Conservation (phyloP, 2,329 filamentous ascomycete species). For the Claviceps sp. region DNA sequence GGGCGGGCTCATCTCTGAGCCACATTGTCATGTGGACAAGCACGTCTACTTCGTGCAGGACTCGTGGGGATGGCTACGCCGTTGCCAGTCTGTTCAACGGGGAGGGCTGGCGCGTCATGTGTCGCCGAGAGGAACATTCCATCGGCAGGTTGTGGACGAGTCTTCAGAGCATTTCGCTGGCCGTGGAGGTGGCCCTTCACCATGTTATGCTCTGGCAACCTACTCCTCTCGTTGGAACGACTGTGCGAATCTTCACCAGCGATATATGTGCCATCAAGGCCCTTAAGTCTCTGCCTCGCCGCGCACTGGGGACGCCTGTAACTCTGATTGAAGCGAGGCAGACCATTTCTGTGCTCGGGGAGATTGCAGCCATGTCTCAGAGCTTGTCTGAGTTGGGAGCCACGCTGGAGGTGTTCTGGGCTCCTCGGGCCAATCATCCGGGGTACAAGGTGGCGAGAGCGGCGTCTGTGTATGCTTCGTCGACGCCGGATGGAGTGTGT, state of each 20-base stretch:
- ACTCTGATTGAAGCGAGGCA: neutral
- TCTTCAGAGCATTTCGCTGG: neutral
- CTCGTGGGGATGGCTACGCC: neutral
- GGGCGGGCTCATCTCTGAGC: neutral
- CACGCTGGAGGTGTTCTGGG: neutral
- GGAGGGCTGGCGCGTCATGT: neutral
- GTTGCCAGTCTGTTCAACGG: neutral
- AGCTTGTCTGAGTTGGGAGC: neutral
- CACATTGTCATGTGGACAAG: neutral
- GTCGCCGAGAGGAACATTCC: neutral
- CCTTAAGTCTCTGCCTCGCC: neutral
- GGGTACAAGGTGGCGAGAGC: neutral
- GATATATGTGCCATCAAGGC: neutral
- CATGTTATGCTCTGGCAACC: neutral
- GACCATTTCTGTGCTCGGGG: neutral
- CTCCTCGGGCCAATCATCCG: neutral
- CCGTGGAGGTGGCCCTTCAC: neutral
- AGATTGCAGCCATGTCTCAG: neutral
- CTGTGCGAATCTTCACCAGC: neutral
- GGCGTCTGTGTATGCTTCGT: neutral
- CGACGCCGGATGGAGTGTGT: neutral
- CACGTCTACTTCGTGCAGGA: too few species aligned
- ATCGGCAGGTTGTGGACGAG: too few species aligned
- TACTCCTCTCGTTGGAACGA: neutral
- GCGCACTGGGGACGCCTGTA: neutral